A percentile compares a stretch with the other conserved stretches of the same genome.
Evolutionary conservation across 768 basidiomycete genomes (phyloP).

Genomic region (Coprinellus micaceus): DNA sequence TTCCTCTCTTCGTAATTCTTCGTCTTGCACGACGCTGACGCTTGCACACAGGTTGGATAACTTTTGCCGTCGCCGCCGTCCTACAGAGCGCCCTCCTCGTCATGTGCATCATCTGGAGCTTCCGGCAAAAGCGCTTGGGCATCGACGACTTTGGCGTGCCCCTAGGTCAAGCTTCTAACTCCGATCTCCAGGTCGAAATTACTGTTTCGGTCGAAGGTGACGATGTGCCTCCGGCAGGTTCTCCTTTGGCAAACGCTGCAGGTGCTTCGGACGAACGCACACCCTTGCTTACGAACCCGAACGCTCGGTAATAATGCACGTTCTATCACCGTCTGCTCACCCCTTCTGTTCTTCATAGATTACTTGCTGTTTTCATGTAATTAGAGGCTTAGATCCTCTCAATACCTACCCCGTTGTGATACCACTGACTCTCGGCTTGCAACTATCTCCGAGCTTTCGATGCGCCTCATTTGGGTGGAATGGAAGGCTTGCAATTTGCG

Average conservation of each 20-base stretch:
- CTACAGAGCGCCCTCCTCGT: slow-evolving; percentile 80
- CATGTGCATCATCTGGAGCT: slow-evolving; percentile 86
- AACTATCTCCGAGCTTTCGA: not conserved
- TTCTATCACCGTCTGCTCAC: not conserved
- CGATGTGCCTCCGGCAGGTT: not conserved
- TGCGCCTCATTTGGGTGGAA: not conserved
- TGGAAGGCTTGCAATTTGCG: not conserved
- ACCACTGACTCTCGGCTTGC: too few relatives aligned
- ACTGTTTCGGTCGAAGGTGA: not conserved
- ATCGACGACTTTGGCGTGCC: slow-evolving; percentile 89
- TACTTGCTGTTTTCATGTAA: not conserved
- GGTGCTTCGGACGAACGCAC: not conserved
- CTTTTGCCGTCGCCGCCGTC: slow-evolving; percentile 74
- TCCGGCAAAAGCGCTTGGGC: slow-evolving; percentile 66
- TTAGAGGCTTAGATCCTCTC: too few relatives aligned
- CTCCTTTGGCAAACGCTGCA: not conserved
- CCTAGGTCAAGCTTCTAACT: slow-evolving; percentile 1
- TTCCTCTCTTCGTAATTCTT: slow-evolving; percentile 14
- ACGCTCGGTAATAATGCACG: not conserved
- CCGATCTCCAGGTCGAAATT: not conserved
- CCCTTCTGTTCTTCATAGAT: not conserved
- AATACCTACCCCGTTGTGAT: too few relatives aligned
- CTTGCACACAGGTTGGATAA: slow-evolving; percentile 81
- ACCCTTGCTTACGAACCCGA: not conserved
- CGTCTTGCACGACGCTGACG: not conserved